Base-by-base conservation (phyloP, 257 asterid genomes). In the Perilla frutescens region DNA sequence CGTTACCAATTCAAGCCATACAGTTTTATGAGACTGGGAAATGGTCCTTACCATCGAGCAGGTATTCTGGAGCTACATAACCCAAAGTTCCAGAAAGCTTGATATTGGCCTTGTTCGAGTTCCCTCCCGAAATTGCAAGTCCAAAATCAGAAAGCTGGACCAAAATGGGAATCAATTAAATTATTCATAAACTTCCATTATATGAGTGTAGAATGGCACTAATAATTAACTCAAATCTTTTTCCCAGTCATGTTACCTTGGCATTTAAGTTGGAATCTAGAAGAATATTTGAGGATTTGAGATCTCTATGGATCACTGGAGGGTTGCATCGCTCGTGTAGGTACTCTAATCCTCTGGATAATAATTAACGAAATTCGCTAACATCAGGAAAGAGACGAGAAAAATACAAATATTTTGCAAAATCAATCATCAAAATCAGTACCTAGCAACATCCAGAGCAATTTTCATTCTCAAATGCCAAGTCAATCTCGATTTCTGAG, bases 371-470 rank as follows among this genome's bases (percentile, higher is more conserved):
- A 56, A 9, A 37, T 9, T n/a, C 3, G 50, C 58, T 54, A 66
- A 55, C 44, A 15, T 76, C 3, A 49, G 53, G 5, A 67, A 55
- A 67, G 14, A 53, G 44, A 37, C 3, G 45, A 66, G 9, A 13
- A 34, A 34, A 39, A 55, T 36, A 13, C 11, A 41, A 58, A 55
- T 20, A 36, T 11, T 13, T 63, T 6, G 13, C 29, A 48, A 50
- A 49, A 72, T 7, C 15, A 31, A 63, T 26, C 12, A 54, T 36
- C 11, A 12, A 49, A 65, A 45, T 36, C 40, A 51, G 48, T 79
- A 94, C 97, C 97, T 91, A 55, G 97, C 98, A 49, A 94, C 85
- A 84, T 94, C 98, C 59, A 94, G 83, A 36, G 98, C 97, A 62
- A 91, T 88, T 84, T 86, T 94, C 97, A 94, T 91, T 50, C 98